Evolutionary conservation across 2,329 filamentous ascomycete genomes (phyloP).

Genomic region (Claviceps africana): DNA sequence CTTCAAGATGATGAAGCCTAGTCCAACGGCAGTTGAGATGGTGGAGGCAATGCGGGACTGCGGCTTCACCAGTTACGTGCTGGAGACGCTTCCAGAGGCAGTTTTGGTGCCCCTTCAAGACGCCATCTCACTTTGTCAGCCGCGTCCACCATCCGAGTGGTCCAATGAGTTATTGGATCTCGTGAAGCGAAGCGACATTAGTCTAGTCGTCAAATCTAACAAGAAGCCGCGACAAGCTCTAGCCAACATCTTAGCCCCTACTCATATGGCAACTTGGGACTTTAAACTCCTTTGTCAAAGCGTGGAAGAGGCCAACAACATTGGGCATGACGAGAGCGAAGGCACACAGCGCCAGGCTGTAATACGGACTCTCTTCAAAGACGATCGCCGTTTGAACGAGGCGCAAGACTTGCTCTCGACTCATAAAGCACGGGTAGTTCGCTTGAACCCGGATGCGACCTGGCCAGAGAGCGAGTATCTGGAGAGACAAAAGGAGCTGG

Average conservation of each 20-base stretch:
- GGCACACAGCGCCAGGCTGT: slow-evolving; percentile 74
- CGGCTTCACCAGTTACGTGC: slow-evolving; percentile 49
- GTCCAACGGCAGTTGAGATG: slow-evolving; percentile 42
- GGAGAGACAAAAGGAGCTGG: slow-evolving; percentile 83
- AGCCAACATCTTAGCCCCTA: slow-evolving; percentile 34
- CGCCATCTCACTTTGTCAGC: slow-evolving; percentile 70
- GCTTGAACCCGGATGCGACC: slow-evolving; percentile 56
- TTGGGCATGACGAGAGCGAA: slow-evolving; percentile 61
- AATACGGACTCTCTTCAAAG: slow-evolving; percentile 75
- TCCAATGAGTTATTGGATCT: slow-evolving; percentile 54
- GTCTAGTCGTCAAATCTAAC: slow-evolving; percentile 41
- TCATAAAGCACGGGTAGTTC: slow-evolving; percentile 63
- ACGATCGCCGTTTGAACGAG: slow-evolving; percentile 81
- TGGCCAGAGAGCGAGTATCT: slow-evolving; percentile 80
- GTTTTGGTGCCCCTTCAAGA: slow-evolving; percentile 72
- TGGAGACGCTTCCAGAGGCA: slow-evolving; percentile 77
- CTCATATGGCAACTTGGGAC: slow-evolving; percentile 57
- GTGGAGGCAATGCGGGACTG: slow-evolving; percentile 62
- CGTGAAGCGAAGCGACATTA: slow-evolving; percentile 71
- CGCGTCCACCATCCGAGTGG: slow-evolving; percentile 70
- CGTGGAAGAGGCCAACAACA: slow-evolving; percentile 43
- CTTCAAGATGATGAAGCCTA: slow-evolving; percentile 41
- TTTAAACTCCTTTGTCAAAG: slow-evolving; percentile 63
- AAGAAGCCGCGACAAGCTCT: slow-evolving; percentile 17
- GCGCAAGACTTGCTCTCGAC: slow-evolving; percentile 77